Evolutionary conservation across 164 flowering plant species (phyloP), one percentile per base, ranked within the genome.

Genomic region (Sedum album): DNA sequence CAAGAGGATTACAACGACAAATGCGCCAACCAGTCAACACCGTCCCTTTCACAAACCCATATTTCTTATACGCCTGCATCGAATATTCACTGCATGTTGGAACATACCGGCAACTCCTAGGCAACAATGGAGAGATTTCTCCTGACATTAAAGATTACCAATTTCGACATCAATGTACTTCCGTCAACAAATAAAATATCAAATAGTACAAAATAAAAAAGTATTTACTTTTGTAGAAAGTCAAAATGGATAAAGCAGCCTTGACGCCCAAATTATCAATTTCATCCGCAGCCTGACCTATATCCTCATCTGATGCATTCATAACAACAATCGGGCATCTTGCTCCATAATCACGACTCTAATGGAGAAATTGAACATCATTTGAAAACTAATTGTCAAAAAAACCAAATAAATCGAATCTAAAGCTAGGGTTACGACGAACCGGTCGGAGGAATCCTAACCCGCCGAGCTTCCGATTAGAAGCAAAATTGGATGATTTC

Each of bases 1-100:
- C 98, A 17, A 94, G 84, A 64, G 98, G 98, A 79, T 91, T 91
- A 79, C 98, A 94, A n/a, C 96, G 96, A 75, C 98, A 91, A 70
- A 94, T 80, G 53, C 96, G 96, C 90, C 96, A 91, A 71, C 87
- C 85, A 6, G 95, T 94, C 83, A 91, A 76, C 69, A 89, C 65
- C 4, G 88, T 84, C n/a, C 98, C 98, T 89, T 44, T 94, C 0
- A 69, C 79, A 60, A 88, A 80, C 44, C 98, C 98, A 75, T 94
- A 89, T 73, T 80, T 89, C 82, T 88, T 88, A 82, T 89, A 94
- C 41, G 98, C 97, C 76, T 81, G 78, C 97, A 89, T 94, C 5
- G 96, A 91, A 69, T 94, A 94, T 78, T 91, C 98, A 69, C 98
- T 94, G 71, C 98, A 94, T 0, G 93, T 84, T 4, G 96, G 98